These are phyloP conservation scores for Ulmus americana DNA, from an alignment of 331 rosid genomes.

Conservation along the genomic window DNA sequence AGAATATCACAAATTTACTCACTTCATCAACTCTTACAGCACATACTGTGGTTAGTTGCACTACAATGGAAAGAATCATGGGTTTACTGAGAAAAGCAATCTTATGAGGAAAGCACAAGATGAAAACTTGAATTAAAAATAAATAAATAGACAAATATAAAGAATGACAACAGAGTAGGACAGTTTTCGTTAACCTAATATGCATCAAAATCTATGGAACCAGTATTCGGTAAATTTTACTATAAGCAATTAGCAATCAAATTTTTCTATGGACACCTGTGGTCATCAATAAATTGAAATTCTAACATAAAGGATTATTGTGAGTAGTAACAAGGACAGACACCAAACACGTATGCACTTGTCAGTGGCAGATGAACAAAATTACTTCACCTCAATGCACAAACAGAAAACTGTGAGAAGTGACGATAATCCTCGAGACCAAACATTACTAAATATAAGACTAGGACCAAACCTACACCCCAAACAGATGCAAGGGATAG, in stretches of 20 bases:
- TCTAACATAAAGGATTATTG: background rate
- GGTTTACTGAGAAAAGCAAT: background rate
- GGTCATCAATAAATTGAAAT: background rate
- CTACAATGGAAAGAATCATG: background rate
- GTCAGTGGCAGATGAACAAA: background rate
- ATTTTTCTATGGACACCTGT: background rate
- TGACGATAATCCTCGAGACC: background rate
- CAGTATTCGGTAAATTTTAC: background rate
- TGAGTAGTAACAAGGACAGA: background rate
- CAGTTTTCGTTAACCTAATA: background rate
- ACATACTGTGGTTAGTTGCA: background rate
- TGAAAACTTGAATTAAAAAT: background rate
- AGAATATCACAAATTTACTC: no score
- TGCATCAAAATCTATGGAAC: background rate
- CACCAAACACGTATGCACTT: background rate
- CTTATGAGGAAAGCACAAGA: background rate
- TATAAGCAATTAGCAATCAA: background rate
- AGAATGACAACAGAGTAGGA: background rate
- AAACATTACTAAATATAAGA: background rate
- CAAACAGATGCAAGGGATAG: background rate
- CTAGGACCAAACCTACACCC: background rate
- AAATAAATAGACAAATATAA: no score
- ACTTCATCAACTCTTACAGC: background rate
- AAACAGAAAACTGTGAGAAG: background rate
- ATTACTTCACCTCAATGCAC: background rate